Base-by-base conservation (phyloP, 495 filamentous ascomycete species). In the Jackrogersella multiformis region DNA sequence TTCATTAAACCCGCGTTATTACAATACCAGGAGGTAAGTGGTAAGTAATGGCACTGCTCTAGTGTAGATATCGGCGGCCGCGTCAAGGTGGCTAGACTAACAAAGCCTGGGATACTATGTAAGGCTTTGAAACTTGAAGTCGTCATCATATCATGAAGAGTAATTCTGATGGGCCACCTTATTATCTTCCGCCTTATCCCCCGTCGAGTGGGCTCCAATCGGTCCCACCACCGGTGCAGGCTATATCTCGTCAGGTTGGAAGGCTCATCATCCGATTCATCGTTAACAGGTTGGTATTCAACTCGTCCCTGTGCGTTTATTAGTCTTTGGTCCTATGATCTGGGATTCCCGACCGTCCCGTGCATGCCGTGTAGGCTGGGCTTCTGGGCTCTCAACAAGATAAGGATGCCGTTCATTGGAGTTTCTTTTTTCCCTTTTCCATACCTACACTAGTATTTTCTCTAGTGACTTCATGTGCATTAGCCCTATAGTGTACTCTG, bases 131-230 rank as follows among this genome's bases (percentile, higher is more conserved):
- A 45, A 56, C 35, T 44, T 51, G 34, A 60, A 56, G 51, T 64
- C 56, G 44, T 65, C 51, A 65, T 70, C 67, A 69, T 48, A 70
- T 65, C 51, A 61, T 54, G 52, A 18, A 21, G 44, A 24, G 42
- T 48, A 23, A 23, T 48, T 23, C 44, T 36, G 44, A 63, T 45
- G 34, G 16, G 30, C 26, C 54, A 35, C 23, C 18, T 59, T 34
- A 26, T 56, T 61, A 36, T 56, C 56, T 44, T 60, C 56, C 60
- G 60, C 61, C 51, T 65, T 64, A 70, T 65, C 56, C 56, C 45
- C 56, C 56, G 42, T 24, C 15, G 26, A 36, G 61, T 56, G 67
- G 67, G 61, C 67, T 61, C 67, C 67, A 70, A 70, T 70, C 67
- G 67, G 67, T 65, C 65, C 38, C 67, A 48, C 61, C 56, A 57